Conservation (phyloP, 192 early-diverging fungal species). For the Umbelopsis sp. region DNA sequence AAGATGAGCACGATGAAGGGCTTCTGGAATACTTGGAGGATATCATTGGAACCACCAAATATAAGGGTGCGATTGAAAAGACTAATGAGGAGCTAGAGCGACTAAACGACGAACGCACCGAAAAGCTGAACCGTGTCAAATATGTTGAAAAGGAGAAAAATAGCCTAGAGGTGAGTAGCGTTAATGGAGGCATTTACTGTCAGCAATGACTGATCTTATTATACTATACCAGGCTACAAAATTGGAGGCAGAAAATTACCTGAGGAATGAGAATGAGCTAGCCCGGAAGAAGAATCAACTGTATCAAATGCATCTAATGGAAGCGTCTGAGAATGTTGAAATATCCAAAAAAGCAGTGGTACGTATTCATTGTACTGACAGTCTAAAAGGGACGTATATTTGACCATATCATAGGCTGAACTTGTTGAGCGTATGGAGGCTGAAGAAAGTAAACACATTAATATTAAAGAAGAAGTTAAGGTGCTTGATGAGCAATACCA, state of each 20-base stretch:
- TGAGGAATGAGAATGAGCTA: conserved; percentile 82
- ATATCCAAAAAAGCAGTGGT: conserved; percentile 50
- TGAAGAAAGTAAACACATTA: conserved; percentile 63
- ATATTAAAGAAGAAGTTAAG: conserved; percentile 66
- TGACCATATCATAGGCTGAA: conserved; percentile 42
- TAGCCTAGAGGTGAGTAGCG: conserved; percentile 64
- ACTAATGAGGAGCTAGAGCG: conserved; percentile 69
- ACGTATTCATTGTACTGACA: neutral
- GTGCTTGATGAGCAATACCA: conserved; percentile 63
- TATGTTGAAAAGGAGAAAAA: conserved; percentile 89
- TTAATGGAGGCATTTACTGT: neutral
- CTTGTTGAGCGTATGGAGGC: conserved; percentile 57
- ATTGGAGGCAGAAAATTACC: conserved; percentile 78
- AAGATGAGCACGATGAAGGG: conserved; percentile 91
- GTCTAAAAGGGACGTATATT: neutral
- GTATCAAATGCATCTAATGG: conserved; percentile 73
- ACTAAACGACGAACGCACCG: conserved; percentile 75
- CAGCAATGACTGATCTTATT: neutral
- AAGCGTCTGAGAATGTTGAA: conserved; percentile 57
- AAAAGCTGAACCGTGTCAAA: conserved; percentile 83
- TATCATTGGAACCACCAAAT: conserved; percentile 93
- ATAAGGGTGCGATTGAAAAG: conserved; percentile 85
- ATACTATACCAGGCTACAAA: conserved; percentile 57
- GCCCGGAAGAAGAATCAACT: conserved; percentile 70
- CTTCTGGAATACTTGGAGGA: conserved; percentile 98